Evolutionary conservation across 1,284 basidiomycete species (phyloP).

Genomic region (Moesziomyces globuligerus): DNA sequence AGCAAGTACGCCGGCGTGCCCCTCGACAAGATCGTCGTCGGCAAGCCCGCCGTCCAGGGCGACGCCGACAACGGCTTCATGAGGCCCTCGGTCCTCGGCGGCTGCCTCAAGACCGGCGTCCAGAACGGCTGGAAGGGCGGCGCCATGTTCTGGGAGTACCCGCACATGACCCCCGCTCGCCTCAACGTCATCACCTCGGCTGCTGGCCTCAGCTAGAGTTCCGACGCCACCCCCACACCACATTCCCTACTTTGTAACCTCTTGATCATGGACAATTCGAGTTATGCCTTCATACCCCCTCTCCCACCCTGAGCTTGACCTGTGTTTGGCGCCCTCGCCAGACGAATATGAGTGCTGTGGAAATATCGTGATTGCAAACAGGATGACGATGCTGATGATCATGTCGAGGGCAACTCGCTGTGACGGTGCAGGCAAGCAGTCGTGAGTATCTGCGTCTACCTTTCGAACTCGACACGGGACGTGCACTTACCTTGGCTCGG

Average conservation of each 20-base stretch:
- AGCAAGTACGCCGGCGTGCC: constrained; percentile 71
- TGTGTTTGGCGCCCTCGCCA: too few species aligned
- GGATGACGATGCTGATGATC: neutral
- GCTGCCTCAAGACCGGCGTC: constrained; percentile 73
- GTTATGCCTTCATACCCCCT: neutral
- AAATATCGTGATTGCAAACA: neutral
- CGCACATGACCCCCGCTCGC: constrained; percentile 46
- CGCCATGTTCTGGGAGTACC: constrained; percentile 52
- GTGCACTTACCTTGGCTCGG: constrained; percentile 57
- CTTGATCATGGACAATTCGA: constrained; percentile 36
- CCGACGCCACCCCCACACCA: neutral
- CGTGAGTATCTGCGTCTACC: neutral
- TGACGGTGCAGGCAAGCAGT: too few species aligned
- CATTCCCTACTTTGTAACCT: constrained; percentile 2
- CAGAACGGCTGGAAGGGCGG: constrained; percentile 74
- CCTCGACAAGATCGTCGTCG: constrained; percentile 73
- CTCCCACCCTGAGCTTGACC: neutral
- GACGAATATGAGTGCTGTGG: too few species aligned
- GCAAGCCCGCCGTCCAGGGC: constrained; percentile 72
- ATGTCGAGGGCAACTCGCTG: neutral
- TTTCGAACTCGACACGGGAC: neutral
- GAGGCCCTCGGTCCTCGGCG: constrained; percentile 71
- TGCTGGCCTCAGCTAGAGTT: constrained; percentile 24
- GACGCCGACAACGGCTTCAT: constrained; percentile 76
- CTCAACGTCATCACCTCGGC: constrained; percentile 42